Base-by-base conservation (phyloP, 768 basidiomycete species). In the Podaxis sp. region DNA sequence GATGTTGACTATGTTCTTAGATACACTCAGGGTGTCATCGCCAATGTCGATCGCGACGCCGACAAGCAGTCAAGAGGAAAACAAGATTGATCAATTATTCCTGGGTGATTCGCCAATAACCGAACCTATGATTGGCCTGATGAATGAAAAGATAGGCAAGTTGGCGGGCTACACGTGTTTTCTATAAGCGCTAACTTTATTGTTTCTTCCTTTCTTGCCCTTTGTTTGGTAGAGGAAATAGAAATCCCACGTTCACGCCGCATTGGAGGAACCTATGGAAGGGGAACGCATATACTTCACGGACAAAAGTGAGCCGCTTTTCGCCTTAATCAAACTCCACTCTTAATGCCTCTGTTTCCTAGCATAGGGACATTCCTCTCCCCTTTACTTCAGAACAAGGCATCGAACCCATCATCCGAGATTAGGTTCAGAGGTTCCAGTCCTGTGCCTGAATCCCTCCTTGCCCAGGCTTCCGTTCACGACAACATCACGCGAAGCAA, bases 31-130 rank as follows among this genome's bases (percentile, higher is more conserved):
- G 48, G 46, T 63, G 15, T 63, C 61, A 24, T 63, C 61, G 24
- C 61, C 61, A 9, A 12, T 44, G 15, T 52, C 52, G 17, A 7
- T 15, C 28, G 19, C 39, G 6, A 57, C 57, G 0, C 78, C 79
- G 9, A 69, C 70, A 11, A 75, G 78, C 11, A 79, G 76, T 15
- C 78, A 79, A 46, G 75, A 73, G 3, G 82, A 84, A 52, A 76
- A 79, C 51, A 77, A 83, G 55, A 67, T 85, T 5, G 86, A 87
- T 67, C 79, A 86, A 64, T 71, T 89, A 19, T 81, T 82, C 65
- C 65, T 79, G 40, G 71, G 75, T 17, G 84, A 84, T 7, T 82
- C 83, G 15, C 83, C 84, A 15, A 67, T 76, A 68, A 82, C 80
- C 3, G 79, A 80, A 1, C 74, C 80, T n/a, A 56, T 70, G 49